A percentile compares a stretch with the other conserved stretches of the same genome.
These are phyloP conservation scores for Luffa acutangula DNA, from an alignment of 306 rosid species.

Conservation along the genomic window DNA sequence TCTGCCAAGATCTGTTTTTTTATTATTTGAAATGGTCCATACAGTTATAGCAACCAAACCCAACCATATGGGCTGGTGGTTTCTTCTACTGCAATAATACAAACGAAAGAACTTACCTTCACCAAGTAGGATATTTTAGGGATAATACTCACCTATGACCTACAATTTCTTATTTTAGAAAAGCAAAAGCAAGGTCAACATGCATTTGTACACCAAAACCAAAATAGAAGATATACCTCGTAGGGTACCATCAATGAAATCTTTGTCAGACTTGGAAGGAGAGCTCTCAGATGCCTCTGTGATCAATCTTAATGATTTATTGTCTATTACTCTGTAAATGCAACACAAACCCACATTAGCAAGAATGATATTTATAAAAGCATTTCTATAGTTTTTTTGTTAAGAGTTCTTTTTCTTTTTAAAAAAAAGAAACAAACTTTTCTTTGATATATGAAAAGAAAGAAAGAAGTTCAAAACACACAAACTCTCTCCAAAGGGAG, in stretches of 20 bases:
- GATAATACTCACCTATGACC: no score
- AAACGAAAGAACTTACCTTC: no score
- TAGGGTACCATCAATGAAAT: slow-evolving; percentile 39
- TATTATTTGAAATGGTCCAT: no score
- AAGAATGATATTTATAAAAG: not conserved
- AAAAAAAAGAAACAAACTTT: not conserved
- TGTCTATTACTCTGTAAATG: slow-evolving; percentile 78
- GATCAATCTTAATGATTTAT: slow-evolving; percentile 70
- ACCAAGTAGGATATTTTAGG: no score
- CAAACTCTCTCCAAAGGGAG: not conserved
- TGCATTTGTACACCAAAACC: slow-evolving; percentile 6
- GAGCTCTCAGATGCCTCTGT: slow-evolving; percentile 56
- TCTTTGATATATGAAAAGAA: not conserved
- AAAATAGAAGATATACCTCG: slow-evolving; percentile 54
- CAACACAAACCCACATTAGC: slow-evolving; percentile 19
- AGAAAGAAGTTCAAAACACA: not conserved
- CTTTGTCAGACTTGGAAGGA: slow-evolving; percentile 46
- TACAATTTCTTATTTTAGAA: no score
- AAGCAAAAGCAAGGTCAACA: not conserved
- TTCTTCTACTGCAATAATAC: no score
- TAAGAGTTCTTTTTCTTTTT: not conserved
- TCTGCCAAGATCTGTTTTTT: no score
- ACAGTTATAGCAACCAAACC: no score
- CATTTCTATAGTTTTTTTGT: not conserved
- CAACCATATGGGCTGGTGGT: no score